Base-by-base conservation (phyloP, 2,329 filamentous ascomycete genomes). In the Atkinsonella hypoxylon region DNA sequence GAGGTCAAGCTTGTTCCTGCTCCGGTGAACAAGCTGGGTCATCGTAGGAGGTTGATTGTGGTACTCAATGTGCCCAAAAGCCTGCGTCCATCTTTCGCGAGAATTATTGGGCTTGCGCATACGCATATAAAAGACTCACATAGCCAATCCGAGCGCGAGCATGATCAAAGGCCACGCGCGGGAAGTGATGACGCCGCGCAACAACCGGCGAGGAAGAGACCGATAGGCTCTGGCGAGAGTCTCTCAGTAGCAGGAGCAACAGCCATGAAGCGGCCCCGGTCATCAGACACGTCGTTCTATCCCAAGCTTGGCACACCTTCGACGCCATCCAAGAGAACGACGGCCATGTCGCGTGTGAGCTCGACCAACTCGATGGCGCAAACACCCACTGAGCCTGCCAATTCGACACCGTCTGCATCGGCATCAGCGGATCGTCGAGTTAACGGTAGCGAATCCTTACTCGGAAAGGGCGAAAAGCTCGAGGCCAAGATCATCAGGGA, bases 361-460 rank as follows among this genome's bases (percentile, higher is more conserved):
- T 79, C 77, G 1, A 76, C 64, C 59, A 76, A 74, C 57, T 79
- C 76, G 0, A 67, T 74, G 53, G 70, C 68, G 8, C 67, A 73
- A 41, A 79, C 77, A 0, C 76, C 77, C 0, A 73, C 74, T 18
- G 72, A 73, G 8, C 57, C 65, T 2, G 66, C 67, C 45, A 70
- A 53, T 52, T 58, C 57, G 39, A 65, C 64, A 6, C 63, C 63
- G 3, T 58, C 59, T 5, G 57, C 64, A 5, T 53, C 59, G 0
- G 54, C 55, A 11, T 38, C 47, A 2, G 22, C 32, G 9, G 64
- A 67, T 13, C 61, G 60, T 17, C 57, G 57, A 9, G 51, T 55
- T 17, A 67, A 67, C 39, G 67, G 70, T 47, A 59, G 63, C 11
- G 66, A 69, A 40, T 55, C 51, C 10, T 39, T 49, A 30, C 53